Conservation (phyloP, 1,284 basidiomycete species). For the Ustilago tritici region DNA sequence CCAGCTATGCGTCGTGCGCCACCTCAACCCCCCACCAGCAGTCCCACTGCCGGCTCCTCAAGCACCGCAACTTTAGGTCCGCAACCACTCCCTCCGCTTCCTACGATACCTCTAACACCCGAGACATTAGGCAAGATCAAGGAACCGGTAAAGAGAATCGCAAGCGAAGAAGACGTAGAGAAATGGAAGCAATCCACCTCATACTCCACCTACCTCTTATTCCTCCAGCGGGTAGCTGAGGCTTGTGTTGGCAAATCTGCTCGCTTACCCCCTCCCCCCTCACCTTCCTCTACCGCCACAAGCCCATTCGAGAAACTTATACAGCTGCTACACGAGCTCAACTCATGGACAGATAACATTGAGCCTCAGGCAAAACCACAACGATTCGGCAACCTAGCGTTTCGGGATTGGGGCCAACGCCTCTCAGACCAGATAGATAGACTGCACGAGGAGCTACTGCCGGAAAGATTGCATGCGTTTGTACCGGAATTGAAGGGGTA, state of each 20-base stretch:
- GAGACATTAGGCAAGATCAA: conserved; percentile 25
- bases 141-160: conserved; percentile 61
- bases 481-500: conserved; percentile 80
- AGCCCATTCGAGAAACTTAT: conserved; percentile 72
- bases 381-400: conserved; percentile 93
- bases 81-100: conserved; percentile 41
- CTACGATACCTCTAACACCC: conserved; percentile 27
- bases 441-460: conserved; percentile 71
- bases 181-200: conserved; percentile 63
- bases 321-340: conserved; percentile 78
- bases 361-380: conserved; percentile 84
- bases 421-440: conserved; percentile 73
- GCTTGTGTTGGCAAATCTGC: conserved; percentile 64
- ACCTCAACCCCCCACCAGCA: not conserved
- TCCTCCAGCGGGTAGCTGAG: conserved; percentile 65
- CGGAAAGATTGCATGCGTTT: conserved; percentile 72
- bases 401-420: conserved; percentile 85
- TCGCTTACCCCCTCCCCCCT: conserved; percentile 14
- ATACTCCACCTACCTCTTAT: conserved; percentile 55
- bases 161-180: conserved; percentile 64
- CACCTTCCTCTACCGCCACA: not conserved
- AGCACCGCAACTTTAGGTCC: conserved; percentile 28
- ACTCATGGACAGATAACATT: conserved; percentile 83
- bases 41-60: conserved; percentile 14
- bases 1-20: conserved; percentile 21